Evolutionary conservation across 2,329 filamentous ascomycete genomes (phyloP), one percentile per base, ranked within the genome.

Genomic region (Aspergillus terreus): DNA sequence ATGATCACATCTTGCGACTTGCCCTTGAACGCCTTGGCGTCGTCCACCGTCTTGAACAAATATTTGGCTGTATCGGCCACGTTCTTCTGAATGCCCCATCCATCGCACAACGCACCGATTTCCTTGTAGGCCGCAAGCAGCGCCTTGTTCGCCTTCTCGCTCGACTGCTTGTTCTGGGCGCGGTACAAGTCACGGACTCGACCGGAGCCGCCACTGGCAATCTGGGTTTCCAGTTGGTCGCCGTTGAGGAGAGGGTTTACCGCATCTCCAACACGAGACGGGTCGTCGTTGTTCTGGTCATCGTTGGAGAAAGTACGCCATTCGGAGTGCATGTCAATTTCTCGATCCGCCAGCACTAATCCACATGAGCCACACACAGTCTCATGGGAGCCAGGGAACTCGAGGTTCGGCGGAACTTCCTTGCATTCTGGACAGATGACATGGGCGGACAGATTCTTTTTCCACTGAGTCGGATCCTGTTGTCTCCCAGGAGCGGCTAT

Each of bases 261-360:
- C 5, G 88, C 89, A 63, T 97, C 94, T 77, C 94, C 94, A 59
- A 99, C 92, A 90, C 94, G 94, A 53, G 91, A 96, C 4, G 95
- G 94, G 61, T 99, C 94, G 63, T 97, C 95, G 66, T 89, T 92
- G 65, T 90, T 90, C 71, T 96, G 90, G 69, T 99, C 95, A 67
- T 99, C 94, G 69, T 97, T 97, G 68, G 92, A 91, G 75, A 99
- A 99, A 1, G 94, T 99, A 69, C 94, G 90, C 94, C 94, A 99
- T 76, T 99, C 94, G 44, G 91, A 96, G 56, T 95, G 88, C 55
- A 90, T 95, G 69, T 99, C 95, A 66, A 99, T 92, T 69, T 94
- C 91, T 59, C 90, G 87, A 65, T 92, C 88, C 54, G 88, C 88
- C 27, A 99, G 82, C 5, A 99, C 94, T 32, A 96, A 80, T 35